Base-by-base conservation (phyloP, 176 grass and related monocot genomes). In the Poa pratensis region DNA sequence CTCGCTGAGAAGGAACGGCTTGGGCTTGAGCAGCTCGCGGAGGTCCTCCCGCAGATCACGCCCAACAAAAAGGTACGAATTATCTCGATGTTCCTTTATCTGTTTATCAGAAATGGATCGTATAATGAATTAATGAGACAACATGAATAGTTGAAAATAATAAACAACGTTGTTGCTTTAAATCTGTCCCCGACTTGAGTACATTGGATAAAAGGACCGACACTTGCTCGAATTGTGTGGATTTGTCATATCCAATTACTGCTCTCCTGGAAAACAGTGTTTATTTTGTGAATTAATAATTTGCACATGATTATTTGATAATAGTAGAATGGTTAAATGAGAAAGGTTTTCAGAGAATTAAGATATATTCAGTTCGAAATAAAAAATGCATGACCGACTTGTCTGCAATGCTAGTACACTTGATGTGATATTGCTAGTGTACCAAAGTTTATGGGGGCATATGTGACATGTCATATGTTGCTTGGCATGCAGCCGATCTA, bases 1-100 rank as follows among this genome's bases (percentile, higher is more conserved):
- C 79, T 92, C 13, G 86, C 83, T 0, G 80, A 92, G 88, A 83
- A 88, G 83, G 69, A 40, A 50, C 37, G 39, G 35, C 82, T 83
- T 9, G 62, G 79, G n/a, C 82, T 87, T 18, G 69, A 77, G 34
- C 68, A 13, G n/a, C 75, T 82, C 1, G 22, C 2, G 0, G 32
- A 84, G 65, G 71, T 78, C 63, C 69, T 84, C 32, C 81, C 64
- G 0, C 34, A 46, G 39, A 70, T 70, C 62, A 51, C 82, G 5
- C 83, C 75, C 14, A 80, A 50, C 39, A 88, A 84, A 46, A 37
- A 84, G 93, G 90, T 92, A 79, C 5, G 26, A 2, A 45, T 75
- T 79, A 19, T 6, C 68, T 54, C 23, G 37, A 66, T 76, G 17
- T 30, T 30, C 20, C 6, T 75, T 69, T 76, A 5, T 16, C 43